Evolutionary conservation across 2,329 filamentous ascomycete genomes (phyloP), one percentile per base, ranked within the genome.

Genomic region (Pseudohalonectria lignicola): DNA sequence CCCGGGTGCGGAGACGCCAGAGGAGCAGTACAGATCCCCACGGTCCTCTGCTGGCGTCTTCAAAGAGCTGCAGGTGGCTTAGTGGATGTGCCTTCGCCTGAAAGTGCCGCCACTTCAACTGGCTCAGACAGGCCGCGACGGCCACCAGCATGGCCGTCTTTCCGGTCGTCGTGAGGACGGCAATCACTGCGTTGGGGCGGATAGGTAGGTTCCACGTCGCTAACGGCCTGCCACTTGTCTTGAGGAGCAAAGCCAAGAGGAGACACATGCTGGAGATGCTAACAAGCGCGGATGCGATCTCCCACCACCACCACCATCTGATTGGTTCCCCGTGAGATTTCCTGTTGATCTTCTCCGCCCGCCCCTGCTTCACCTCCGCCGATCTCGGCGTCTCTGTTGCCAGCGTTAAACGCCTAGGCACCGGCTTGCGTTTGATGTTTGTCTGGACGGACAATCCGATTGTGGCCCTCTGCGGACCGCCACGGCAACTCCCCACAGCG

Each of bases 41-140:
- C 2, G 49, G 48, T 13, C 44, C 40, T 10, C 31, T 16, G 19
- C 31, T 34, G 31, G 38, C 39, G 19, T 26, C 37, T 37, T 41
- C 44, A 28, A 15, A 13, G 17, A 30, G 35, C 33, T 48, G 48
- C 13, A 56, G 44, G 25, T 54, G 41, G 15, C 41, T 30, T 11
- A 60, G 42, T 18, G 34, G 39, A 12, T 40, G 46, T 10, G 43
- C 38, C 4, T 37, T 31, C 10, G 39, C 34, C 8, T 42, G 29
- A 37, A 53, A 54, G 38, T 54, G 48, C 8, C 43, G 13, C 59
- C 59, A 62, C 44, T 60, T 60, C 25, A 59, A 44, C 41, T 63
- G 60, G 30, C 51, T 48, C 23, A 61, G 43, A 29, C 52, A 52
- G 19, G 52, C 48, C 2, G 54, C 49, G 11, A 56, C 40, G 8